A percentile compares a stretch with the other conserved stretches of the same genome.
Conservation (phyloP, 306 rosid species). For the Cicer arietinum region DNA sequence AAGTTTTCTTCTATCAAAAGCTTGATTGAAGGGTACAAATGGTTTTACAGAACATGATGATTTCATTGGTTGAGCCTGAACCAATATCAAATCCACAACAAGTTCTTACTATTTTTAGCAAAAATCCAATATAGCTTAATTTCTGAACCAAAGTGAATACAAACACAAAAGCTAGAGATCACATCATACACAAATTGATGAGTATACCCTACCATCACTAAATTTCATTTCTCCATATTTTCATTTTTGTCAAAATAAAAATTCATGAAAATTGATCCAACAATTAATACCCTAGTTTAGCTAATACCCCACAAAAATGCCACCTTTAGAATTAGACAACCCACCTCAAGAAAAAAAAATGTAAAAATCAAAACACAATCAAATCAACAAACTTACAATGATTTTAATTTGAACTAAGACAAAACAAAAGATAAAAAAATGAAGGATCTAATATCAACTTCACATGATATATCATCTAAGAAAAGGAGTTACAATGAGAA, state of each 20-base stretch:
- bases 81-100: constrained; percentile 3
- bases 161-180: constrained; percentile 20
- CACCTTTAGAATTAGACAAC: constrained; percentile 24
- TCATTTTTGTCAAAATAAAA: not conserved
- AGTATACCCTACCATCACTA: not conserved
- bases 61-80: not conserved
- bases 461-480: not conserved
- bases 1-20: not conserved
- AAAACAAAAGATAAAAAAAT: not conserved
- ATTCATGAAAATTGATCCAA: constrained; percentile 4
- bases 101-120: constrained; percentile 11
- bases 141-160: not conserved
- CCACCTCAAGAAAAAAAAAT: not conserved
- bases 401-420: not conserved
- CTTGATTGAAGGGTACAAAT: not conserved
- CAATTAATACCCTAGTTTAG: not conserved
- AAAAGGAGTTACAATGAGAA: not conserved
- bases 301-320: not conserved
- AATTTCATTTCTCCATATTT: not conserved
- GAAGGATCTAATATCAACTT: constrained; percentile 34
- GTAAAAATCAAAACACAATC: not conserved
- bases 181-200: constrained; percentile 25
- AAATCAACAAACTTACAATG: constrained; percentile 2
- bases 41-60: constrained; percentile 4
- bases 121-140: constrained; percentile 22